Conservation (phyloP, 169 alveolate genomes). For the Toxoplasma gondii region DNA sequence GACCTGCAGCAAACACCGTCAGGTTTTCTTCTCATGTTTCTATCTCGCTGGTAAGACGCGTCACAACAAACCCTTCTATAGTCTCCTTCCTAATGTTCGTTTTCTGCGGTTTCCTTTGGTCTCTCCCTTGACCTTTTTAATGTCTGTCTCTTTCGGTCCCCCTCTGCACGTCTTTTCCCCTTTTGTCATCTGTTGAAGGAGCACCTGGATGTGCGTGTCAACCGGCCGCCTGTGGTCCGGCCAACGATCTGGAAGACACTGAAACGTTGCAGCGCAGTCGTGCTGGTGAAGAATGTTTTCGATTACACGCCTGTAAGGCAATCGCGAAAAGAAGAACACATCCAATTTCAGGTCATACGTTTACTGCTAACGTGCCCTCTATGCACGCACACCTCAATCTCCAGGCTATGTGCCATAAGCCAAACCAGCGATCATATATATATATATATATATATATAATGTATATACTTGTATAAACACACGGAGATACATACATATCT, state of each 20-base stretch:
- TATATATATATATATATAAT: not conserved
- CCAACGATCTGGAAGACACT: slow-evolving; percentile 9
- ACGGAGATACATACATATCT: not conserved
- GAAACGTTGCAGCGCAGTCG: slow-evolving; percentile 36
- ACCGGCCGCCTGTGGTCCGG: slow-evolving; percentile 41
- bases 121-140: too few species aligned
- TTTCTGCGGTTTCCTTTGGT: too few species aligned
- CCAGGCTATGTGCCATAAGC: not conserved
- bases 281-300: not conserved
- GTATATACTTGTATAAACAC: not conserved
- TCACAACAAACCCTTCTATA: too few species aligned
- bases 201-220: slow-evolving; percentile 49
- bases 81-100: too few species aligned
- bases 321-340: not conserved
- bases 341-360: not conserved
- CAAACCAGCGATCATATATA: not conserved
- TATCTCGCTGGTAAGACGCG: too few species aligned
- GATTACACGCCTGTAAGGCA: slow-evolving; percentile 12
- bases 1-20: too few species aligned
- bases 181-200: not conserved
- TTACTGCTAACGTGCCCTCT: too few species aligned
- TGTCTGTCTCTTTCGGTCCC: too few species aligned
- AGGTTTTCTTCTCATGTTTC: too few species aligned
- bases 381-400: too few species aligned
- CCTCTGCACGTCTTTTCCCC: too few species aligned